Percentiles rank a stretch among this genome's conserved stretches.
These are phyloP conservation scores for Solanum bukasovii DNA, from an alignment of 257 asterid genomes.

Conservation along the genomic window DNA sequence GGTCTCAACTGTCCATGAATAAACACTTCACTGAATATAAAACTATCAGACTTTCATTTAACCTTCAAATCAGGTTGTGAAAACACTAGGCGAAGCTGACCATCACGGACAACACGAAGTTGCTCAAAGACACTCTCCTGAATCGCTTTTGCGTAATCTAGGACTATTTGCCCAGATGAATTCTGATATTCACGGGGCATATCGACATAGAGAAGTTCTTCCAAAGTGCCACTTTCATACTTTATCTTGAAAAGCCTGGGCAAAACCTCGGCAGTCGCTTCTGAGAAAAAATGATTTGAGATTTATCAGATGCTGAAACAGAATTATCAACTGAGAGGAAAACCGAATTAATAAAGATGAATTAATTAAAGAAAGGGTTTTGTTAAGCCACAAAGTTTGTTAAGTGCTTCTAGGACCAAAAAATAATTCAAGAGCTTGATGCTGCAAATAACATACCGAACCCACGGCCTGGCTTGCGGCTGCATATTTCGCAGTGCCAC, in stretches of 20 bases:
- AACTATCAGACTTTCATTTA: background rate
- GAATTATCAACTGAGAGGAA: background rate
- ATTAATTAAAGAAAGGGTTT: background rate
- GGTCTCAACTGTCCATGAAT: background rate
- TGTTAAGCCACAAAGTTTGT: background rate
- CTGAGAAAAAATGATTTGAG: slow-evolving; percentile 24
- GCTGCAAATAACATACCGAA: slow-evolving; percentile 46
- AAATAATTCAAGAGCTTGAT: background rate
- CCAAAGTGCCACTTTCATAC: slow-evolving; percentile 91
- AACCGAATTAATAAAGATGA: background rate
- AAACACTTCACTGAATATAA: background rate
- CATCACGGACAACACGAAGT: slow-evolving; percentile 96
- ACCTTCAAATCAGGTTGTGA: slow-evolving; percentile 88
- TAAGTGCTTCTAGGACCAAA: background rate
- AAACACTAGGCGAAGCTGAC: slow-evolving; percentile 87
- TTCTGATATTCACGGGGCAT: slow-evolving; percentile 94
- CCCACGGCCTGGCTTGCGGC: slow-evolving; percentile 97
- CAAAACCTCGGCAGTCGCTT: slow-evolving; percentile 94
- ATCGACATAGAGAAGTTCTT: slow-evolving; percentile 88
- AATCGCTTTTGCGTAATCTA: slow-evolving; percentile 89
- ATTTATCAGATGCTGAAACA: slow-evolving; percentile 2
- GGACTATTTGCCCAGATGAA: slow-evolving; percentile 86
- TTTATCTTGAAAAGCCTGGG: slow-evolving; percentile 84
- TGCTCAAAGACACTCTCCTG: slow-evolving; percentile 97
- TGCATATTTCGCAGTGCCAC: slow-evolving; percentile 99